Conservation (phyloP, 2,329 filamentous ascomycete genomes). For the Fusarium foetens region DNA sequence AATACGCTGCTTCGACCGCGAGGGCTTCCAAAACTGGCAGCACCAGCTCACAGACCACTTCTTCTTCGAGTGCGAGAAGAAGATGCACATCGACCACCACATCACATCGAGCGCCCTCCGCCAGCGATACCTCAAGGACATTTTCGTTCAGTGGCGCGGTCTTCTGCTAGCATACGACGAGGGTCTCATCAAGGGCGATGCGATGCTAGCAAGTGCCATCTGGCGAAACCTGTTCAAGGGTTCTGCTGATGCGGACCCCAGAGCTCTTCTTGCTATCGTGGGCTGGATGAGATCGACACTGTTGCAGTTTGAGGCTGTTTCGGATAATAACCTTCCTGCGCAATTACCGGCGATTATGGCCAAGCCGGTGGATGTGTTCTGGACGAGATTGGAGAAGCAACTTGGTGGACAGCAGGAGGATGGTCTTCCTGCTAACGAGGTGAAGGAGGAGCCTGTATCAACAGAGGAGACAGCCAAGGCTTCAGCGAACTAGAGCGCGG, state of each 20-base stretch:
- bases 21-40: conserved; percentile 79
- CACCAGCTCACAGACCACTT: conserved; percentile 94
- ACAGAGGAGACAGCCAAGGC: conserved; percentile 30
- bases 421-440: conserved; percentile 28
- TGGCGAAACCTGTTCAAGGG: conserved; percentile 96
- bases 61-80: conserved; percentile 87
- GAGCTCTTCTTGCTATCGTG: conserved; percentile 64
- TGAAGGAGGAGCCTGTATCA: conserved; percentile 21
- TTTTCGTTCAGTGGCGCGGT: conserved; percentile 94
- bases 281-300: conserved; percentile 65
- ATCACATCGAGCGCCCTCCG: conserved; percentile 68
- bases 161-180: conserved; percentile 86
- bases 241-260: conserved; percentile 61
- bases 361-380: conserved; percentile 56
- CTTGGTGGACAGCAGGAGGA: conserved; percentile 49
- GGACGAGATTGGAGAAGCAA: conserved; percentile 55
- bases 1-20: conserved; percentile 78
- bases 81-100: conserved; percentile 84
- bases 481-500: conserved; percentile 31
- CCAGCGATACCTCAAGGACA: conserved; percentile 80
- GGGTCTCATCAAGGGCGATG: conserved; percentile 79
- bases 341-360: conserved; percentile 49
- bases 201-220: conserved; percentile 80
- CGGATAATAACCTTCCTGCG: conserved; percentile 55
- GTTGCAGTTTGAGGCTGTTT: conserved; percentile 59